Percentiles rank a stretch among this genome's conserved stretches.
These are phyloP conservation scores for Buxus sempervirens DNA, from an alignment of 164 flowering plant genomes.

Conservation along the genomic window DNA sequence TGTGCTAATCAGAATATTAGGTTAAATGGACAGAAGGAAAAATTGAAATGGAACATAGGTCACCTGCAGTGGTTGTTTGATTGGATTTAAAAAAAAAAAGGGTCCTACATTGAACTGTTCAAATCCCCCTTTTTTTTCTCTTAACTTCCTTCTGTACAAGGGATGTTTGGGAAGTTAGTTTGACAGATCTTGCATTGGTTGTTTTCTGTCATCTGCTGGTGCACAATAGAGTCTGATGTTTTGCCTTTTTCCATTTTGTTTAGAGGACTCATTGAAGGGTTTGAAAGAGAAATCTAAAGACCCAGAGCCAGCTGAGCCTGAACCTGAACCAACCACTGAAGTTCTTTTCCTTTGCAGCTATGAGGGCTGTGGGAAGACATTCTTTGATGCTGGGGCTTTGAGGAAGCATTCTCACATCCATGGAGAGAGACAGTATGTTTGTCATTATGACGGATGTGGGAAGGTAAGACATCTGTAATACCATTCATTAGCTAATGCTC, in stretches of 20 bases:
- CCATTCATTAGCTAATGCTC: not conserved
- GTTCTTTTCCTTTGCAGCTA: slow-evolving; percentile 96
- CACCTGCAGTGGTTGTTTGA: too few species aligned
- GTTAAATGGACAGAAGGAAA: too few species aligned
- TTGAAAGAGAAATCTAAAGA: slow-evolving; percentile 67
- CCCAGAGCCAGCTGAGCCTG: slow-evolving; percentile 63
- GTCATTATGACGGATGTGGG: slow-evolving; percentile 87
- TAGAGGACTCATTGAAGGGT: slow-evolving; percentile 63
- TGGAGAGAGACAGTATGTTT: slow-evolving; percentile 90
- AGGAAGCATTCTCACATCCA: slow-evolving; percentile 97
- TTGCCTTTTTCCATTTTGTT: slow-evolving; percentile 2
- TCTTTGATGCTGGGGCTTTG: slow-evolving; percentile 88
- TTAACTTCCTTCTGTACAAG: too few species aligned
- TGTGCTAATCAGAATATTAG: too few species aligned
- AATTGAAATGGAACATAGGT: too few species aligned
- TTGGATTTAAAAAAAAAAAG: too few species aligned
- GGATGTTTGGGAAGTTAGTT: not conserved
- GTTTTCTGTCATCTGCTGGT: not conserved
- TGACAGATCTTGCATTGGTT: not conserved
- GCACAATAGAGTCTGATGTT: not conserved
- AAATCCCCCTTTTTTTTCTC: too few species aligned
- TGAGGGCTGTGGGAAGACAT: slow-evolving; percentile 98
- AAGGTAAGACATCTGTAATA: slow-evolving; percentile 42
- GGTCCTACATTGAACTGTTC: too few species aligned
- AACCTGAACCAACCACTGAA: slow-evolving; percentile 94